Conservation (phyloP, 805 yeast genomes). For the Candida stauntonica region DNA sequence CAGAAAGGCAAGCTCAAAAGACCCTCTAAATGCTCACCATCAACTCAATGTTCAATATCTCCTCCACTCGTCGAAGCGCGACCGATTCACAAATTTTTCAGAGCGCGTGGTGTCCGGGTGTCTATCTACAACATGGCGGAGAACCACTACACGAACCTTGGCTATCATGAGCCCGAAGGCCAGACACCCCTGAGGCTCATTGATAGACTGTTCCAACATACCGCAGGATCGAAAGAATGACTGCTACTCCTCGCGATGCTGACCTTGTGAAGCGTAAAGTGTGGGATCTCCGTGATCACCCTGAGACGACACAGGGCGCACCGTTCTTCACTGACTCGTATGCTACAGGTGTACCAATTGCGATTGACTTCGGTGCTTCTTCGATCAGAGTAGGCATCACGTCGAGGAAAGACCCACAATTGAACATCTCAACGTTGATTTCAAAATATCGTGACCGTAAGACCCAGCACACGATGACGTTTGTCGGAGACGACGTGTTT, state of each 20-base stretch:
- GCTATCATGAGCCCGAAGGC: neutral
- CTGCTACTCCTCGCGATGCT: conserved; percentile 17
- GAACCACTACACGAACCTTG: too few relatives aligned
- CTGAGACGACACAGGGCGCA: conserved; percentile 31
- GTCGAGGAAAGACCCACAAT: conserved; percentile 42
- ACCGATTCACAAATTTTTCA: neutral
- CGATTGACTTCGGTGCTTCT: conserved; percentile 79
- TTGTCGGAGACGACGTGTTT: conserved; percentile 79
- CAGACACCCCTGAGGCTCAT: neutral
- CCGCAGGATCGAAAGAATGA: conserved; percentile 4
- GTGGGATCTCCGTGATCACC: conserved; percentile 22
- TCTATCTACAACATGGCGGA: neutral
- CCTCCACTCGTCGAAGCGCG: neutral
- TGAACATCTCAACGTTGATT: conserved; percentile 62
- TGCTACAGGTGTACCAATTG: conserved; percentile 64
- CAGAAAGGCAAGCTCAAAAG: too few relatives aligned
- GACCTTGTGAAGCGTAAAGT: conserved; percentile 19
- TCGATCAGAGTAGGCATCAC: conserved; percentile 57
- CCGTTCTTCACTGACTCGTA: conserved; percentile 44
- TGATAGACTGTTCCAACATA: neutral
- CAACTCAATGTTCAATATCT: neutral
- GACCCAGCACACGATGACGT: conserved; percentile 52
- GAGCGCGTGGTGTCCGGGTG: neutral
- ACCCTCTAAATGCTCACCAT: neutral
- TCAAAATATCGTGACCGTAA: conserved; percentile 80